Conservation (phyloP, 305 asterid species). For the Fraxinus greggii region DNA sequence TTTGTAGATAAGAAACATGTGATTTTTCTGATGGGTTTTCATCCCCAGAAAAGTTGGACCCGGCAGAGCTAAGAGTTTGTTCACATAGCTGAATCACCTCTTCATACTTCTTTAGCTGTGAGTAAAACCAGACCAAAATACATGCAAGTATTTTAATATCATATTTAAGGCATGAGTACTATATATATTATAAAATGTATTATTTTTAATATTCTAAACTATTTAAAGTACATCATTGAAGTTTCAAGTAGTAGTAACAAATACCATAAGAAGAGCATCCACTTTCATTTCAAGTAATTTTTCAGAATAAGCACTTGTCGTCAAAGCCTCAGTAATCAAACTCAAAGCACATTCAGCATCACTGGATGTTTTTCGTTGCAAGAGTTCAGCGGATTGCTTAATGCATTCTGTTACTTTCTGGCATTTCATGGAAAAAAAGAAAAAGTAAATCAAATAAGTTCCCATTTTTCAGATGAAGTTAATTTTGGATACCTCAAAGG, state of each 20-base stretch:
- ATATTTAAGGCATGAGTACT: constrained; percentile 14
- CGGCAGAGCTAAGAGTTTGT: constrained; percentile 55
- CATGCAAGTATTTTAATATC: constrained; percentile 19
- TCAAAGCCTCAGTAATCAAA: constrained; percentile 69
- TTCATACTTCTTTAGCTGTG: constrained; percentile 78
- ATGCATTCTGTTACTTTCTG: constrained; percentile 75
- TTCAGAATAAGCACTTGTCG: constrained; percentile 69
- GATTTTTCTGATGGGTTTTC: constrained; percentile 34
- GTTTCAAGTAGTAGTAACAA: constrained; percentile 26
- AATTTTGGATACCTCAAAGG: constrained; percentile 8
- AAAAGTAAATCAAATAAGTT: constrained; percentile 3
- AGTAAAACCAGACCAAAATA: constrained; percentile 26
- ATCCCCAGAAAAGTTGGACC: constrained; percentile 41
- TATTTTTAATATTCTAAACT: constrained; percentile 2
- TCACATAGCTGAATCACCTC: constrained; percentile 76
- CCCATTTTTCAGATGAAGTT: constrained; percentile 2
- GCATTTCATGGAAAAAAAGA: constrained; percentile 22
- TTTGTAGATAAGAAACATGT: constrained; percentile 45
- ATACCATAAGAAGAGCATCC: constrained; percentile 83
- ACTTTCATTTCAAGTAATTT: constrained; percentile 77
- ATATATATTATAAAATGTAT: neutral
- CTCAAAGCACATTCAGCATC: constrained; percentile 63
- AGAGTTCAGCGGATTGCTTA: constrained; percentile 57
- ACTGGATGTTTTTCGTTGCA: constrained; percentile 49
- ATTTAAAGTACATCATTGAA: constrained; percentile 12